Conservation (phyloP, 1,284 basidiomycete species). For the Lentinula novae-zelandiae region DNA sequence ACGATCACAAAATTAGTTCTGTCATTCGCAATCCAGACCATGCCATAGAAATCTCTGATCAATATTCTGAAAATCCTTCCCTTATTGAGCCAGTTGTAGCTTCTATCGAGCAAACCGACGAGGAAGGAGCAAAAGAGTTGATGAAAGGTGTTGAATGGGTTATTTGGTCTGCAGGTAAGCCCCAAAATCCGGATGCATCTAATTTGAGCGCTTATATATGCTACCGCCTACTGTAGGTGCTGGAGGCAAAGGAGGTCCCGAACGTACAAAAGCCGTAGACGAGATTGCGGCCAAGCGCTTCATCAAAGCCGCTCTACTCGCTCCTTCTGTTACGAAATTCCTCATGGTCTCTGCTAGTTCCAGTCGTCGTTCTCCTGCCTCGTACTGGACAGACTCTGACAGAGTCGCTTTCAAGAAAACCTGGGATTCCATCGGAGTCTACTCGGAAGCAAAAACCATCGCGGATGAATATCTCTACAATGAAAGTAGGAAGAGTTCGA, state of each 20-base stretch:
- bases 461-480: slow-evolving; percentile 65
- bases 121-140: slow-evolving; percentile 11
- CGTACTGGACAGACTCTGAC: slow-evolving; percentile 43
- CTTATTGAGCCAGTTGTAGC: slow-evolving; percentile 12
- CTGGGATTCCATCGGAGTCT: slow-evolving; percentile 40
- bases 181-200: no score
- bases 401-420: slow-evolving; percentile 39
- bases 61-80: slow-evolving; percentile 7
- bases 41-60: slow-evolving; percentile 39
- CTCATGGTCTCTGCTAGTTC: slow-evolving; percentile 58
- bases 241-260: slow-evolving; percentile 61
- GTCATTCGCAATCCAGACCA: slow-evolving; percentile 53
- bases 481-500: slow-evolving; percentile 27
- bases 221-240: slow-evolving; percentile 45
- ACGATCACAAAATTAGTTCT: slow-evolving; percentile 47
- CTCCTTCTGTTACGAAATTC: slow-evolving; percentile 14
- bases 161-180: slow-evolving; percentile 14
- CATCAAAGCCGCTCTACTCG: slow-evolving; percentile 12
- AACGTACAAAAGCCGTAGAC: slow-evolving; percentile 67
- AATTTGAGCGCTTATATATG: not conserved
- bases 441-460: slow-evolving; percentile 65
- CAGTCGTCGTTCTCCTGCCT: slow-evolving; percentile 45
- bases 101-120: slow-evolving; percentile 14
- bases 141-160: slow-evolving; percentile 15
- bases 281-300: slow-evolving; percentile 51